Conservation (phyloP, 495 filamentous ascomycete species). For the Aspergillus biplanus region DNA sequence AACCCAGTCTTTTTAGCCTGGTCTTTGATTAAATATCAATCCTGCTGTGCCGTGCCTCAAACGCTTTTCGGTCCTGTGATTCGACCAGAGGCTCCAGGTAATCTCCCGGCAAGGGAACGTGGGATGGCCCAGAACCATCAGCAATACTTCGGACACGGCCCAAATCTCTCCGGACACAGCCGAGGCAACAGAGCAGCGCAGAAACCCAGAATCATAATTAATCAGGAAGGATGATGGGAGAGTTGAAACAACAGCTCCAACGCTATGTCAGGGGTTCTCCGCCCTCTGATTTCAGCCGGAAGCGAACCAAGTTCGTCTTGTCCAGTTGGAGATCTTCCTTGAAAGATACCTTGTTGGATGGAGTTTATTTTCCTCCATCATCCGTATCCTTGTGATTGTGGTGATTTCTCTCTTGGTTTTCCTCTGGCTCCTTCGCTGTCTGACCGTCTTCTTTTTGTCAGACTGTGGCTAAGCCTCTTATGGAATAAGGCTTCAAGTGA, state of each 20-base stretch:
- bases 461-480: too few species aligned
- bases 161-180: slow-evolving; percentile 8
- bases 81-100: slow-evolving; percentile 20
- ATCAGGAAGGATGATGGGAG: slow-evolving; percentile 5
- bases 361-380: too few species aligned
- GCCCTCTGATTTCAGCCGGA: background rate
- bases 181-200: background rate
- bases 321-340: background rate
- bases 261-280: slow-evolving; percentile 1
- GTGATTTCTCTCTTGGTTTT: too few species aligned
- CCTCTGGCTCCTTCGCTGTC: too few species aligned
- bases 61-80: slow-evolving; percentile 20
- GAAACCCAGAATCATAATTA: background rate
- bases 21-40: slow-evolving; percentile 14
- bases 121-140: slow-evolving; percentile 24
- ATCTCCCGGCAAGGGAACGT: slow-evolving; percentile 31
- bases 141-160: slow-evolving; percentile 19
- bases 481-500: too few species aligned
- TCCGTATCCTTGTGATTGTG: too few species aligned
- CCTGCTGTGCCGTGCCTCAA: slow-evolving; percentile 22
- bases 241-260: slow-evolving; percentile 14
- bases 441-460: too few species aligned
- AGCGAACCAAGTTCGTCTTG: background rate
- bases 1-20: slow-evolving; percentile 1
- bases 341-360: background rate